Percentiles rank a stretch among this genome's conserved stretches.
Evolutionary conservation across 2,329 filamentous ascomycete species (phyloP).

Genomic region (Cryphonectria japonica): DNA sequence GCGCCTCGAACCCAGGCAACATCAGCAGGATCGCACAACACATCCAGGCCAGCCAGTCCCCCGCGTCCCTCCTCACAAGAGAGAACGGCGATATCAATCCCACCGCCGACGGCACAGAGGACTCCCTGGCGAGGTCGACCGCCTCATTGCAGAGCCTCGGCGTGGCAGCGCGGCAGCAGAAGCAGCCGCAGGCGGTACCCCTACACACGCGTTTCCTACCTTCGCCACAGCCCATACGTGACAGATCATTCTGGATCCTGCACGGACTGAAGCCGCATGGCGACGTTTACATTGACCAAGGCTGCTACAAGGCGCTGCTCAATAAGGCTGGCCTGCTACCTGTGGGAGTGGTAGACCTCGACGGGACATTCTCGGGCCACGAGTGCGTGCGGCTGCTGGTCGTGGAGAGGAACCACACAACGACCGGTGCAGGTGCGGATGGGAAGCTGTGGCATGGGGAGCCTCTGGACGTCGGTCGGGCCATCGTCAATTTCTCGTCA

Average conservation of each 20-base stretch:
- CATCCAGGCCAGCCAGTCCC: conserved; percentile 64
- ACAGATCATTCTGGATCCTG: conserved; percentile 95
- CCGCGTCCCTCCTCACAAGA: conserved; percentile 36
- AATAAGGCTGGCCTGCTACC: conserved; percentile 88
- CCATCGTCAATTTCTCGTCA: conserved; percentile 91
- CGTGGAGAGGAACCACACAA: conserved; percentile 60
- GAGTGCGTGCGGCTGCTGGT: conserved; percentile 89
- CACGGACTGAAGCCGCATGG: conserved; percentile 91
- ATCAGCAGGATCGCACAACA: conserved; percentile 85
- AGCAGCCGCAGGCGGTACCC: conserved; percentile 51
- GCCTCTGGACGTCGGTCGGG: conserved; percentile 79
- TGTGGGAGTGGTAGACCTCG: conserved; percentile 87
- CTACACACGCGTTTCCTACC: conserved; percentile 93
- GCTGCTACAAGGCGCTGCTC: conserved; percentile 77
- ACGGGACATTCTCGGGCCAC: conserved; percentile 86
- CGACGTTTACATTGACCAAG: conserved; percentile 89
- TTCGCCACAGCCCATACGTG: conserved; percentile 80
- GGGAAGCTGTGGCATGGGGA: conserved; percentile 54
- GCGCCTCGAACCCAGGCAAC: conserved; percentile 91
- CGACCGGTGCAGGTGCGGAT: conserved; percentile 34
- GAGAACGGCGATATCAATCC: conserved; percentile 32
- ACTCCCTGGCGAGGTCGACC: conserved; percentile 45
- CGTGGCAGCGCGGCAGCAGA: conserved; percentile 34
- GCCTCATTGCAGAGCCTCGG: conserved; percentile 46
- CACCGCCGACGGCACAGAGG: conserved; percentile 38